Evolutionary conservation across 2,329 filamentous ascomycete species (phyloP), one percentile per base, ranked within the genome.

Genomic region (Aspergillus jensenii): DNA sequence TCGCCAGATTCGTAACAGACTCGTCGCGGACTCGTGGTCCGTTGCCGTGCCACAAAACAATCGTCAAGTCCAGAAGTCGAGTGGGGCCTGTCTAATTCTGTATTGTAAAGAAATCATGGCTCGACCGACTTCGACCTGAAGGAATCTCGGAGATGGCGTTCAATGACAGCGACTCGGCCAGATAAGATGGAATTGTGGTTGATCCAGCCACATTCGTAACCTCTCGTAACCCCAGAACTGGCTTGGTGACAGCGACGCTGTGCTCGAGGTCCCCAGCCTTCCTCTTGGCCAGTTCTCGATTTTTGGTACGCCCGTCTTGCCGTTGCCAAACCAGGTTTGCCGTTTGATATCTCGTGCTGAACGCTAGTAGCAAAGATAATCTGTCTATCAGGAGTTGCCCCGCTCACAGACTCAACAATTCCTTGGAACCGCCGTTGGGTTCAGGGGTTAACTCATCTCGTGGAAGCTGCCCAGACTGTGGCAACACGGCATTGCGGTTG

Each of bases 321-420:
- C 33, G 35, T 51, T 21, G 40, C 40, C 11, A 55, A 55, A 51
- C 56, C 40, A 27, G 41, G 39, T 54, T 58, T 58, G 56, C 47
- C 51, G 39, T 54, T 58, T 58, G 56, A 51, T 46, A 55, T 12
- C 56, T 58, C 51, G 51, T 58, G 51, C 43, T 21, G 40, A 43
- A 39, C 15, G n/a, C 56, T 58, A 35, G 39, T 54, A 45, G 35
- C 41, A 12, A 27, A 37, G 44, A 43, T 54, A 51, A 47, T 52
- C 15, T 14, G 35, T n/a, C 35, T 31, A 45, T 27, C 51, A 58
- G 56, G 15, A 49, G 50, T 27, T 33, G 39, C 17, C 44, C 31
- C n/a, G 33, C 23, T 40, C 40, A 25, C 27, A 31, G 27, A 31
- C 27, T 31, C 27, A 17, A 21, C 35, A 35, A 35, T 39, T 31